phyloP scores from a whole-genome alignment of 2,329 filamentous ascomycete species.

The Leptodontidium sp. region DNA sequence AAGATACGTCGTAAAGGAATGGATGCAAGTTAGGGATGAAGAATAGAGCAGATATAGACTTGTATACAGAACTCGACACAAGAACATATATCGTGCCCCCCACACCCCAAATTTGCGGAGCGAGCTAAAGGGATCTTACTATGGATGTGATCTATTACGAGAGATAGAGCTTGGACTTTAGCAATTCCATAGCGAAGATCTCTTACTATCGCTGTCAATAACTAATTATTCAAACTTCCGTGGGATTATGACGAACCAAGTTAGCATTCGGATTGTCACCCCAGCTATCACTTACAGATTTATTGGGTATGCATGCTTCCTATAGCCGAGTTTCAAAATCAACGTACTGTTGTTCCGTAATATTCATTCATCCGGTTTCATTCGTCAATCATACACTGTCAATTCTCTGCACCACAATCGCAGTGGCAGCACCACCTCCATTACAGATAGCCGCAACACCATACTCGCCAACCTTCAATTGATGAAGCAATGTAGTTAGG shows the following conservation, averaged over 20 bases:
- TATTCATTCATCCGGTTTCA: not conserved
- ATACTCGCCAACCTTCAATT: constrained; percentile 89
- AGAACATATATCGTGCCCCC: not conserved
- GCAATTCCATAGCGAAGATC: too few species aligned
- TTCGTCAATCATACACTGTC: constrained; percentile 51
- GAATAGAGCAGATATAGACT: not conserved
- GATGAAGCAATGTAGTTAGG: constrained; percentile 87
- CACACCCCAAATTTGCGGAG: too few species aligned
- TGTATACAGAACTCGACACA: not conserved
- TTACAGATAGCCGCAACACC: constrained; percentile 97
- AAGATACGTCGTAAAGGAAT: not conserved
- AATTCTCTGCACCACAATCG: constrained; percentile 87
- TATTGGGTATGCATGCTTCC: too few species aligned
- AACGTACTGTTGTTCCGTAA: not conserved
- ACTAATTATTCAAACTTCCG: too few species aligned
- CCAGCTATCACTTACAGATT: too few species aligned
- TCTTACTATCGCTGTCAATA: too few species aligned
- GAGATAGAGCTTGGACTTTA: too few species aligned
- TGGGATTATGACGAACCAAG: too few species aligned
- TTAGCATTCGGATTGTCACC: too few species aligned
- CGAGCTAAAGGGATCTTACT: too few species aligned
- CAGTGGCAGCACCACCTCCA: constrained; percentile 90
- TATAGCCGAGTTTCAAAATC: not conserved
- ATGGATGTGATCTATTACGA: too few species aligned
- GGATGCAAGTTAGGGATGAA: not conserved